Conservation (phyloP, 805 yeast species). For the Yarrowia osloensis region DNA sequence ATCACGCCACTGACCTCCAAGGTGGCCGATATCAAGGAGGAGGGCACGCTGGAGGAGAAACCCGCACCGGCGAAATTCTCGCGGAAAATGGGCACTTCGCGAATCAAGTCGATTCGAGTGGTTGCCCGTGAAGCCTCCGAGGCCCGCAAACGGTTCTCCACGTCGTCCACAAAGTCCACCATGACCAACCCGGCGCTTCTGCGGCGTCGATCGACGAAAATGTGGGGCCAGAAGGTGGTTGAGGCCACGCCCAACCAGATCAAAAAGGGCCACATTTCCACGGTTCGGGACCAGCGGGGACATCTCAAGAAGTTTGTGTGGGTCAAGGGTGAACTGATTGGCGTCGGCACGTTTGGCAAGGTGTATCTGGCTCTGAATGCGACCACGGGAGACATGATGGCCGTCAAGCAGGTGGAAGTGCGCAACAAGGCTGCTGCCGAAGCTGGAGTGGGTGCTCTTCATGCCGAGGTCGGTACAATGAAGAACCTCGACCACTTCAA, state of each 20-base stretch:
- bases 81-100: conserved; percentile 35
- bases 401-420: conserved; percentile 90
- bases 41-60: neutral
- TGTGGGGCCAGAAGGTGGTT: conserved; percentile 95
- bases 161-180: conserved; percentile 27
- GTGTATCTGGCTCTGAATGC: conserved; percentile 90
- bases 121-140: conserved; percentile 90
- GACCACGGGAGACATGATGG: conserved; percentile 98
- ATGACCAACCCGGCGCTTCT: conserved; percentile 45
- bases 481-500: conserved; percentile 92
- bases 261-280: conserved; percentile 64
- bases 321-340: conserved; percentile 96
- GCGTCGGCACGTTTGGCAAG: conserved; percentile 94
- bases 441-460: conserved; percentile 77
- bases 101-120: conserved; percentile 89
- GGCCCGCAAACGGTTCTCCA: conserved; percentile 50
- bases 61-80: neutral
- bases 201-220: conserved; percentile 80
- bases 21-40: neutral
- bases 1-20: conserved; percentile 7
- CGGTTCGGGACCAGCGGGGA: conserved; percentile 64
- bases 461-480: conserved; percentile 88
- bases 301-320: conserved; percentile 86
- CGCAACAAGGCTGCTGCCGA: conserved; percentile 47
- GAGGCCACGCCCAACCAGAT: conserved; percentile 80